Percentiles rank a stretch among this genome's conserved stretches.
phyloP scores from a whole-genome alignment of 805 yeast species.

The Metschnikowia anglica region DNA sequence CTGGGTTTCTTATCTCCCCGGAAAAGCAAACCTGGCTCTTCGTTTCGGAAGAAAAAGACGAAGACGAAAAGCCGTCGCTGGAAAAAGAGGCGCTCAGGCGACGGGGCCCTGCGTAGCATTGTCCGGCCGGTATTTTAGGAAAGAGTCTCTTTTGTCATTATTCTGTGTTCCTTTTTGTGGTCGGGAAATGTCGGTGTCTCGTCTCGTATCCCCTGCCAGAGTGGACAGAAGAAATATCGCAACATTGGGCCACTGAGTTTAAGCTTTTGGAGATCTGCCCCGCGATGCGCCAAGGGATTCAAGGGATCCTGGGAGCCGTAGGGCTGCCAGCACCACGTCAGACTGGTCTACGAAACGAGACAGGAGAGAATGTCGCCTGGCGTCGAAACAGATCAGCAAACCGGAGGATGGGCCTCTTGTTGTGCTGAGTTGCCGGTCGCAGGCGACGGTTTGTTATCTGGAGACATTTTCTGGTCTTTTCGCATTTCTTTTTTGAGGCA shows the following conservation, averaged over 20 bases:
- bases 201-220: constrained; percentile 5
- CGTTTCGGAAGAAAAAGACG: not conserved
- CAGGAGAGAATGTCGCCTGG: no score
- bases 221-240: not conserved
- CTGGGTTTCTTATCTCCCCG: not conserved
- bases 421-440: not conserved
- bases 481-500: constrained; percentile 6
- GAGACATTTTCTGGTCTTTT: constrained; percentile 5
- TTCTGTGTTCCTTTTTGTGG: not conserved
- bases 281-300: not conserved
- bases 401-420: no score
- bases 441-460: constrained; percentile 4
- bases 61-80: no score
- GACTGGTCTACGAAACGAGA: no score
- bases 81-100: no score
- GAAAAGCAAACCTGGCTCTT: not conserved
- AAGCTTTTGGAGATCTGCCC: constrained; percentile 3
- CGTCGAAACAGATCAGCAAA: no score
- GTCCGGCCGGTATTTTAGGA: no score
- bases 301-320: no score
- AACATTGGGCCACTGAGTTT: not conserved
- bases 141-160: no score
- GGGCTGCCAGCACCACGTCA: no score
- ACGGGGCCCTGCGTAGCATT: no score
- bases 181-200: not conserved